Evolutionary conservation across 192 early-diverging fungal genomes (phyloP), one percentile per base, ranked within the genome.

Genomic region (Linnemannia zychae): DNA sequence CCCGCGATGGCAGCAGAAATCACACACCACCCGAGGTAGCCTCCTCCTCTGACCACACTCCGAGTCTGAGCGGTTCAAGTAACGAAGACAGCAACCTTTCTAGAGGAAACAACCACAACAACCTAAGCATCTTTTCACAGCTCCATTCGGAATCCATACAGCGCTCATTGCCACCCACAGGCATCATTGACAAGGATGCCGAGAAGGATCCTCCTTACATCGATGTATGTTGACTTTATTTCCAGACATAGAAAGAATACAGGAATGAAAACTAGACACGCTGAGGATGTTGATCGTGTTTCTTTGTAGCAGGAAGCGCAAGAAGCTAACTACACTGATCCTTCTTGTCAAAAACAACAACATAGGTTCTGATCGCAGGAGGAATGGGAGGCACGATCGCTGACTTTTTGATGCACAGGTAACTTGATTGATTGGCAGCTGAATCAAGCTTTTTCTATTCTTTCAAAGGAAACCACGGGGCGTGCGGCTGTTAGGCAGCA

Each of bases 401-500:
- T 65, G 74, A 76, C 65, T 76, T 76, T 67, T 28, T 90, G 40
- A 90, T 91, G 91, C 91, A 91, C 76, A 91, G 91, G 91, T 91
- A 85, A n/a, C n/a, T n/a, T n/a, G n/a, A n/a, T n/a, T 48, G 57
- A 28, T 16, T 6, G 40, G 40, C 24, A 69, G 31, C 47, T 1
- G 47, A 24, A 31, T 18, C 37, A 72, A 36, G 2, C 40, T 33
- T 28, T 48, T 47, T 20, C 16, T 18, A 13, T 40, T 47, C 18
- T 31, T 46, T 9, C 4, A 44, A 44, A 44, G 9, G 9, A 44
- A 44, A 44, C n/a, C n/a, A n/a, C n/a, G n/a, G n/a, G n/a, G 11
- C 17, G 12, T 18, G 38, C 69, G 13, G 13, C 44, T 20, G 17
- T 16, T 5, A 52, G 47, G 17, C 4, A 7, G 24, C 24, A 16